Evolutionary conservation across 2,329 filamentous ascomycete genomes (phyloP), one percentile per base, ranked within the genome.

Genomic region (Fonsecaea monophora): DNA sequence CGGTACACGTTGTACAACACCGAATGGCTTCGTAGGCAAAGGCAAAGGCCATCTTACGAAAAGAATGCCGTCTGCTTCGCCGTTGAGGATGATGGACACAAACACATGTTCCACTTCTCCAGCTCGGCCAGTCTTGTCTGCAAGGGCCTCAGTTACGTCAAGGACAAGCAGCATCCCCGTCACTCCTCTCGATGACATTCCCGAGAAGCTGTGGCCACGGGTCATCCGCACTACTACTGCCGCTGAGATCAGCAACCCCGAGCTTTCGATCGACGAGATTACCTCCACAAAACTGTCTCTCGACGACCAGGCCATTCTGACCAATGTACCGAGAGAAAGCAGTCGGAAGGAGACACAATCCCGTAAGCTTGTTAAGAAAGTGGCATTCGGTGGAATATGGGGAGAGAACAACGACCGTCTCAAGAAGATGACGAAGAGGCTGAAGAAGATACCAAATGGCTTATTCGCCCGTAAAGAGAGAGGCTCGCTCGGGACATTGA

Each of bases 251-350:
- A 59, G 45, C 38, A 54, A 61, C 56, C 66, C 66, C 2, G 64
- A 70, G 32, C 66, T 70, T n/a, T 70, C 68, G 3, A 65, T 68
- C 42, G 68, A 68, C 30, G 68, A 70, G 45, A 67, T 70, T 15
- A 70, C 64, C 9, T 68, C 66, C 38, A 70, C 68, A 30, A 65
- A 57, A 37, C 57, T 70, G 15, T 70, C 68, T 7, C 54, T 68
- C 30, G 68, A 70, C 30, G 68, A 70, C 13, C 56, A 69, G 55
- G 64, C 42, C 18, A 65, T 70, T 45, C 21, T 68, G 50, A 65
- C 66, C 38, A 58, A 25, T 30, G 18, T 59, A 21, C 66, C 66
- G 13, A 45, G 56, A 37, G 40, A 56, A 35, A 50, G 48, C 50
- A 48, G 62, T 42, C 35, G 56, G 8, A 68, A 59, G 21, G 42